These are phyloP conservation scores for Lippia alba DNA, from an alignment of 305 asterid genomes.

Conservation along the genomic window DNA sequence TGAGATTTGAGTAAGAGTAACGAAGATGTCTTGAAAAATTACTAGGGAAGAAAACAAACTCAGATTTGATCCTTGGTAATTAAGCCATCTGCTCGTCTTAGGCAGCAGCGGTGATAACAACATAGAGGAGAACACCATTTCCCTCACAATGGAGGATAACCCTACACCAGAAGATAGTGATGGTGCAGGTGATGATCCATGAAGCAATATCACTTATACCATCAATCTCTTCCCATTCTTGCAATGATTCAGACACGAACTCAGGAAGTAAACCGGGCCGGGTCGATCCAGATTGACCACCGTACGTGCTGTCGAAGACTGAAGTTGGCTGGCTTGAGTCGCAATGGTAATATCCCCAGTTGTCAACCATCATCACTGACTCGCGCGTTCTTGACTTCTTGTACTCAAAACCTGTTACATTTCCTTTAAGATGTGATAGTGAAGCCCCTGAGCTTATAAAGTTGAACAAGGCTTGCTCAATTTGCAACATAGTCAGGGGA, in stretches of 20 bases:
- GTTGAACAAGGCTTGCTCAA: not conserved
- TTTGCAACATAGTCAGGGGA: too few relatives aligned
- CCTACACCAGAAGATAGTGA: conserved; percentile 38
- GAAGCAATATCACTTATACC: conserved; percentile 44
- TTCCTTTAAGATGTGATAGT: not conserved
- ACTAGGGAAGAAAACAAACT: too few relatives aligned
- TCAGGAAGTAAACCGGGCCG: conserved; percentile 49
- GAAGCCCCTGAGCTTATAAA: not conserved
- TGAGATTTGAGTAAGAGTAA: too few relatives aligned
- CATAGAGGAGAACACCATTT: conserved; percentile 31
- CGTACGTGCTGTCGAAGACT: conserved; percentile 46
- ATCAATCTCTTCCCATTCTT: conserved; percentile 51
- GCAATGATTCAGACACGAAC: conserved; percentile 54
- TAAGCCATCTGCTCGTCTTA: too few relatives aligned
- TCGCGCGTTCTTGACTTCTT: too few relatives aligned
- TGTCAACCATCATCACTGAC: conserved; percentile 66
- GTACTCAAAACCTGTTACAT: conserved; percentile 76
- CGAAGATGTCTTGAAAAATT: too few relatives aligned
- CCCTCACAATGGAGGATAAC: conserved; percentile 10
- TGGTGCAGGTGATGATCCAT: conserved; percentile 38
- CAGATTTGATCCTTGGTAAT: conserved; percentile 30
- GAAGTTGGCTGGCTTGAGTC: conserved; percentile 51
- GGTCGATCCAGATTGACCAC: conserved; percentile 44
- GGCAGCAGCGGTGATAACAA: conserved; percentile 20
- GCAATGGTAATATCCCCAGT: conserved; percentile 86